A percentile compares a stretch with the other conserved stretches of the same genome.
phyloP scores from a whole-genome alignment of 768 basidiomycete species.

The Boletus rex-veris region DNA sequence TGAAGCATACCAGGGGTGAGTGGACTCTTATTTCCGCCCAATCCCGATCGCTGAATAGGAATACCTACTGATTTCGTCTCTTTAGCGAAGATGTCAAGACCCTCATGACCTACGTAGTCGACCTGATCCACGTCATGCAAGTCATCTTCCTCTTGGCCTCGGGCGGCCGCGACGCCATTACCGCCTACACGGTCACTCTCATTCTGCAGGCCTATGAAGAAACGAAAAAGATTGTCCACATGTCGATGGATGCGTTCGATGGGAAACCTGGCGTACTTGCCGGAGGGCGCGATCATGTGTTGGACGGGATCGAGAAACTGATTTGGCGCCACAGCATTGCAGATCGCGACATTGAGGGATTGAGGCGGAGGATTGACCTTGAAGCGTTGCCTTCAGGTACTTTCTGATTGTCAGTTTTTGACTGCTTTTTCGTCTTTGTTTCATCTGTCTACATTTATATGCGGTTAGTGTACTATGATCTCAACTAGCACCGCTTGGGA shows the following conservation, averaged over 20 bases:
- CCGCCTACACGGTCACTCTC: not conserved
- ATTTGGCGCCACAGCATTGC: conserved; percentile 12
- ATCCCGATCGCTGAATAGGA: not conserved
- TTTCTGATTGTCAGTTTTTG: too few relatives aligned
- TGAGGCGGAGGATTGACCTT: not conserved
- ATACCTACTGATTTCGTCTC: not conserved
- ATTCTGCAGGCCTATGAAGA: not conserved
- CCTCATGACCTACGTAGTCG: conserved; percentile 12
- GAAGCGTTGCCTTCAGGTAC: too few relatives aligned
- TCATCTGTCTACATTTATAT: too few relatives aligned
- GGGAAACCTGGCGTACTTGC: not conserved
- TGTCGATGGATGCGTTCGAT: conserved; percentile 1
- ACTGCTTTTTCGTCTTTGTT: too few relatives aligned
- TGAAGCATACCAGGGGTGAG: too few relatives aligned
- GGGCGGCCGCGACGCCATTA: not conserved
- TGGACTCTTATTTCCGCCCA: too few relatives aligned
- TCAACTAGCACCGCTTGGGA: too few relatives aligned
- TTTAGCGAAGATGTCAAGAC: conserved; percentile 11
- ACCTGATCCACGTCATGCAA: conserved; percentile 17
- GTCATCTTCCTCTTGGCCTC: conserved; percentile 1
- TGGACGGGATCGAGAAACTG: conserved; percentile 8
- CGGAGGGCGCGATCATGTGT: not conserved
- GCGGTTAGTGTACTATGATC: too few relatives aligned
- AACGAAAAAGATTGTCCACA: not conserved
- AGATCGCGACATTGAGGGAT: conserved; percentile 1